Conservation (phyloP, 2,329 filamentous ascomycete species). For the Ophidiomyces ophidiicola region DNA sequence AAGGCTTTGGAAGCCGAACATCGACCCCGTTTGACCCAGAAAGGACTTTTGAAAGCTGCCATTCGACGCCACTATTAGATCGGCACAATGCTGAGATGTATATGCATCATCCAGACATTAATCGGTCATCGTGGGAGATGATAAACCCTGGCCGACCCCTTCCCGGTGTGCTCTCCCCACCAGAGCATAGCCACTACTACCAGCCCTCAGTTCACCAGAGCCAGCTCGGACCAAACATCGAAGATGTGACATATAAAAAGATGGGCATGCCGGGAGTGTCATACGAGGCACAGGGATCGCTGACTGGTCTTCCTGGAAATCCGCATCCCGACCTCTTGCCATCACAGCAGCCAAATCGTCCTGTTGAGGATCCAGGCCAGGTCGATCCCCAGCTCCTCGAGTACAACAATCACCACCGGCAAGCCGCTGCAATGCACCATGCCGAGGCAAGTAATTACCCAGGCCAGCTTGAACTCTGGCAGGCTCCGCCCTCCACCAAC, state of each 20-base stretch:
- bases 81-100: constrained; percentile 12
- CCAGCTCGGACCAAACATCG: constrained; percentile 26
- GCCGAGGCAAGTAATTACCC: constrained; percentile 14
- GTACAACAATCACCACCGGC: constrained; percentile 18
- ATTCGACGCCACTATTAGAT: constrained; percentile 13
- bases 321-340: constrained; percentile 35
- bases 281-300: constrained; percentile 20
- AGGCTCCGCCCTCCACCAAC: constrained; percentile 15
- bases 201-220: constrained; percentile 38
- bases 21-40: constrained; percentile 26
- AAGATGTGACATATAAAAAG: constrained; percentile 37
- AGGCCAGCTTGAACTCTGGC: constrained; percentile 19
- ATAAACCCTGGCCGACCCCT: constrained; percentile 40
- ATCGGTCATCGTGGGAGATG: constrained; percentile 41
- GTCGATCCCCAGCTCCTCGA: constrained; percentile 34
- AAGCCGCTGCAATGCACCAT: not conserved
- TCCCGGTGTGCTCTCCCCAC: constrained; percentile 36
- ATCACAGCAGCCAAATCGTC: constrained; percentile 18
- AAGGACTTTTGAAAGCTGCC: constrained; percentile 15
- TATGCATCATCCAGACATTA: constrained; percentile 14
- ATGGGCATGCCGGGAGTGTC: constrained; percentile 23
- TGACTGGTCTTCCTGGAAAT: constrained; percentile 35
- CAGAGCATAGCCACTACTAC: constrained; percentile 41
- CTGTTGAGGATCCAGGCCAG: constrained; percentile 22
- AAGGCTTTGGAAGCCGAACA: constrained; percentile 23